These are phyloP conservation scores for Komagataella kurtzmanii DNA, from an alignment of 805 yeast species.

Conservation along the genomic window DNA sequence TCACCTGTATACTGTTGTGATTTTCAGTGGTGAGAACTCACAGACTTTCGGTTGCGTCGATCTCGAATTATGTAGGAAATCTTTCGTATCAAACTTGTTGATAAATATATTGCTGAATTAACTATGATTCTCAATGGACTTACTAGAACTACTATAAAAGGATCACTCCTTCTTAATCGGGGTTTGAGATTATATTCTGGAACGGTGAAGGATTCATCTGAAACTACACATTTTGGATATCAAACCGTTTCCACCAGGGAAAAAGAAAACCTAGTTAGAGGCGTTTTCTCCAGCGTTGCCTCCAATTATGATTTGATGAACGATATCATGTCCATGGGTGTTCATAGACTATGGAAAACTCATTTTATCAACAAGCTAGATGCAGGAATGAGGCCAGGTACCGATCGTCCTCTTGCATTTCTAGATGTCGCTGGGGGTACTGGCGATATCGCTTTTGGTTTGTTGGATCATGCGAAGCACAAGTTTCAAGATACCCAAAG, in stretches of 20 bases:
- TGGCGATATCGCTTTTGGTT: conserved; percentile 94
- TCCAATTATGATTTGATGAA: conserved; percentile 92
- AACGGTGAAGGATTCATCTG: not conserved
- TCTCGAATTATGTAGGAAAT: too few species aligned
- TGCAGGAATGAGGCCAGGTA: conserved; percentile 75
- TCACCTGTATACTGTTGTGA: too few species aligned
- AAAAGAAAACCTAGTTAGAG: conserved; percentile 73
- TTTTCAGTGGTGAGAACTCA: too few species aligned
- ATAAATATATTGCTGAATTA: too few species aligned
- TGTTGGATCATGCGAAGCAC: conserved; percentile 78
- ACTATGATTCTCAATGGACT: not conserved
- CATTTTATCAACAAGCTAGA: conserved; percentile 81
- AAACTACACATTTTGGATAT: conserved; percentile 90
- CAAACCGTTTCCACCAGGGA: conserved; percentile 67
- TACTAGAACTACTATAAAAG: not conserved
- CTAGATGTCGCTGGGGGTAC: conserved; percentile 98
- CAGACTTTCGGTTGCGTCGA: too few species aligned
- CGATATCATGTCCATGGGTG: conserved; percentile 94
- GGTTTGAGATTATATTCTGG: not conserved
- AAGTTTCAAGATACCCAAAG: conserved; percentile 63
- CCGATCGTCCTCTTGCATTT: conserved; percentile 63
- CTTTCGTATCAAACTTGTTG: too few species aligned
- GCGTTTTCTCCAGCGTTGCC: conserved; percentile 91
- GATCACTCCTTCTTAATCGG: not conserved
- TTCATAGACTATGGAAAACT: conserved; percentile 90